phyloP scores from a whole-genome alignment of 306 rosid genomes.

The Canavalia gladiata region DNA sequence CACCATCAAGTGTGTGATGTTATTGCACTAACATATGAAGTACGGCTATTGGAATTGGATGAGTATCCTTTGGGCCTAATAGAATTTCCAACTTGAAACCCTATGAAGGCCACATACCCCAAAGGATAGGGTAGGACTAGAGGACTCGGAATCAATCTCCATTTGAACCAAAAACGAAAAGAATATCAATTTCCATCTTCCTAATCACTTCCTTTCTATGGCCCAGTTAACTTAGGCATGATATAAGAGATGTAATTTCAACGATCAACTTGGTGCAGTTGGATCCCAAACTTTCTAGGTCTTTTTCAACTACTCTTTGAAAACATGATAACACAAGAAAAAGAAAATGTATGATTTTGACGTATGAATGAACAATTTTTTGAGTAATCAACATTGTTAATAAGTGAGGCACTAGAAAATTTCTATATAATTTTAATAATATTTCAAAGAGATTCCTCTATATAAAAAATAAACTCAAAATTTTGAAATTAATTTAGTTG shows the following conservation, averaged over 20 bases:
- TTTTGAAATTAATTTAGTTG: background rate
- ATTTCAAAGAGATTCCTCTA: background rate
- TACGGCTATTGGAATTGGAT: constrained; percentile 25
- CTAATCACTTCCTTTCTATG: constrained; percentile 16
- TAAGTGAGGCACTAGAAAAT: background rate
- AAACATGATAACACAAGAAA: background rate
- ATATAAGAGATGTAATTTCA: constrained; percentile 15
- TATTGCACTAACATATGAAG: constrained; percentile 38
- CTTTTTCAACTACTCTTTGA: constrained; percentile 12
- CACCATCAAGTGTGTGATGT: constrained; percentile 34
- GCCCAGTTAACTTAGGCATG: constrained; percentile 27
- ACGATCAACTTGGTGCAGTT: constrained; percentile 36
- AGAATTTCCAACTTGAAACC: constrained; percentile 35
- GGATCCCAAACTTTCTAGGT: constrained; percentile 30
- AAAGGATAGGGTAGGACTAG: background rate
- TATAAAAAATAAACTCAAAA: background rate
- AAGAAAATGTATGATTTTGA: constrained; percentile 18
- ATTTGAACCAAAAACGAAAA: background rate
- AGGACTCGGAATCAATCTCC: constrained; percentile 33
- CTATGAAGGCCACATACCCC: constrained; percentile 8
- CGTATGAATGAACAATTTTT: constrained; percentile 10
- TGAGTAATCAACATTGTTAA: constrained; percentile 4
- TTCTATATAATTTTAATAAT: background rate
- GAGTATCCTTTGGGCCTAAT: constrained; percentile 40
- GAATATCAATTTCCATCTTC: constrained; percentile 3